These are phyloP conservation scores for Lyophyllum atratum DNA, from an alignment of 768 basidiomycete species.

Conservation along the genomic window DNA sequence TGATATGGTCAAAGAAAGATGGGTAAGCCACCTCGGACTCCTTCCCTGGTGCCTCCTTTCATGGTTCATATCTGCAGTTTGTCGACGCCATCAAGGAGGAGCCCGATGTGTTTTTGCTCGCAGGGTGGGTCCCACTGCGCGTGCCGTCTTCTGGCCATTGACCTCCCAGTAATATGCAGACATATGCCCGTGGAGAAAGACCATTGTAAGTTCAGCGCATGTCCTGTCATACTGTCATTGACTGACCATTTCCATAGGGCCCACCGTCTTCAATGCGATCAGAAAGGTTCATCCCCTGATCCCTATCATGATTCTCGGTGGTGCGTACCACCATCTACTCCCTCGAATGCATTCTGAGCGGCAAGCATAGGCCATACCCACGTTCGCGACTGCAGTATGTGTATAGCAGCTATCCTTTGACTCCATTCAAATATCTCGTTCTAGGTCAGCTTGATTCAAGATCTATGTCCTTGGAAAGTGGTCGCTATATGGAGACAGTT, in stretches of 20 bases:
- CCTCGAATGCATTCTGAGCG: not conserved
- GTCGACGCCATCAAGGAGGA: constrained; percentile 73
- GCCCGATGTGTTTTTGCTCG: constrained; percentile 81
- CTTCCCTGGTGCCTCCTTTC: not conserved
- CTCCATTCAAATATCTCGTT: not conserved
- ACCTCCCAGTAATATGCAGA: constrained; percentile 31
- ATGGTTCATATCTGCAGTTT: constrained; percentile 52
- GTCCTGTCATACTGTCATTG: not conserved
- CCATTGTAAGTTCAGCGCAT: constrained; percentile 46
- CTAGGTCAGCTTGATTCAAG: constrained; percentile 67
- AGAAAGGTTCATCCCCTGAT: constrained; percentile 69
- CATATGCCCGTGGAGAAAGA: constrained; percentile 83
- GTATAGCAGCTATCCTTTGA: not conserved
- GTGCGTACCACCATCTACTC: constrained; percentile 25
- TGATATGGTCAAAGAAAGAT: constrained; percentile 77
- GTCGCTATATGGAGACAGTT: constrained; percentile 92
- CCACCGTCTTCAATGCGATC: constrained; percentile 70
- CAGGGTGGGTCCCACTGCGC: constrained; percentile 47
- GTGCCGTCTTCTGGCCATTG: not conserved
- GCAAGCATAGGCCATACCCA: constrained; percentile 60
- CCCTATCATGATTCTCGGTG: constrained; percentile 85
- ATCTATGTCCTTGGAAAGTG: constrained; percentile 79
- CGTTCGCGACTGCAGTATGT: constrained; percentile 76
- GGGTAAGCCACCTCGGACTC: constrained; percentile 45
- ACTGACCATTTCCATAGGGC: constrained; percentile 47